phyloP scores from a whole-genome alignment of 140 eudicot species.

The Anethum foeniculum region DNA sequence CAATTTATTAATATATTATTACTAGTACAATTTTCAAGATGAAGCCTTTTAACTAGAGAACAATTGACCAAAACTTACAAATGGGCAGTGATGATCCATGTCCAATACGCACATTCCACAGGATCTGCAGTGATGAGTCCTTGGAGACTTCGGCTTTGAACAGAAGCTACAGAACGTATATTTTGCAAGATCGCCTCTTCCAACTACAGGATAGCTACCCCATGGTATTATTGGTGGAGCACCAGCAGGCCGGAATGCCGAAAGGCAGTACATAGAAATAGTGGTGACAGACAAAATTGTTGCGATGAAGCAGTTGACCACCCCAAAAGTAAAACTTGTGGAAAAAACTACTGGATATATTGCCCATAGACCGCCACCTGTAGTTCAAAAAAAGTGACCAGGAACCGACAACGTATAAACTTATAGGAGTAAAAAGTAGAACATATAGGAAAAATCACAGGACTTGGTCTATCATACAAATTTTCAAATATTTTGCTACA shows the following conservation, averaged over 20 bases:
- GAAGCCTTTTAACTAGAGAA: neutral
- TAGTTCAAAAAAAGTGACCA: constrained; percentile 14
- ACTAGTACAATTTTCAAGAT: neutral
- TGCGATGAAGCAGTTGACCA: constrained; percentile 35
- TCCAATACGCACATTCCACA: constrained; percentile 80
- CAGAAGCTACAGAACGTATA: constrained; percentile 36
- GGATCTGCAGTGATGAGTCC: constrained; percentile 80
- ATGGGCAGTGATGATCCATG: constrained; percentile 76
- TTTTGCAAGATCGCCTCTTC: constrained; percentile 60
- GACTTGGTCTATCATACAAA: neutral
- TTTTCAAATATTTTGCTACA: neutral
- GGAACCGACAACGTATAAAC: neutral
- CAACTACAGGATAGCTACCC: constrained; percentile 86
- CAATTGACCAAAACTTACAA: constrained; percentile 46
- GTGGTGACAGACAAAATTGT: constrained; percentile 51
- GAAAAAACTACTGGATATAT: constrained; percentile 65
- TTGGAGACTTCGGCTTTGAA: constrained; percentile 87
- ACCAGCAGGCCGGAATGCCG: constrained; percentile 75
- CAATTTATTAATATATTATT: neutral
- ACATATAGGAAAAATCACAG: neutral
- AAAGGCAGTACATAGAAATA: constrained; percentile 46
- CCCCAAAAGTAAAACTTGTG: constrained; percentile 41
- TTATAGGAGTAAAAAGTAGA: neutral
- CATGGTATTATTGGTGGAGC: constrained; percentile 66
- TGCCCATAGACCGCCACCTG: constrained; percentile 96